phyloP scores from a whole-genome alignment of 2,329 filamentous ascomycete species.

The Botrytis porri region DNA sequence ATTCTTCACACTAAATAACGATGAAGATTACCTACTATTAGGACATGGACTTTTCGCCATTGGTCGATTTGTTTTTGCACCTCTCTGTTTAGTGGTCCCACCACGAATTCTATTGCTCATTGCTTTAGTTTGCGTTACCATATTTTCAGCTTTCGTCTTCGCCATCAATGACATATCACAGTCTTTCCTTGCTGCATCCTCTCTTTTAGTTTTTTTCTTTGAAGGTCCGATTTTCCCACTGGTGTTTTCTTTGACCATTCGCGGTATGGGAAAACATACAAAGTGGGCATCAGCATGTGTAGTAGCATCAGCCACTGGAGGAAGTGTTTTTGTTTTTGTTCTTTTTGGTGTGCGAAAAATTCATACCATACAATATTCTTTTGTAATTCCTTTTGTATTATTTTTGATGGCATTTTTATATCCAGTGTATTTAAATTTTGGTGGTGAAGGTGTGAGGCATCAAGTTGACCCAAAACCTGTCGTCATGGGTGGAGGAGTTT shows the following conservation, averaged over 20 bases:
- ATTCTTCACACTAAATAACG: slow-evolving; percentile 47
- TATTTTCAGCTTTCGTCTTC: slow-evolving; percentile 51
- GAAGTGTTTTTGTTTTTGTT: slow-evolving; percentile 33
- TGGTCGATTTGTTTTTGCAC: slow-evolving; percentile 67
- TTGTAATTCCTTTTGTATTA: slow-evolving; percentile 33
- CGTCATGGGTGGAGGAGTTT: slow-evolving; percentile 4
- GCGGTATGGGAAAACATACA: slow-evolving; percentile 75
- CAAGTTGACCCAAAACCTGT: slow-evolving; percentile 31
- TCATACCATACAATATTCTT: slow-evolving; percentile 28
- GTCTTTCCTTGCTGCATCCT: slow-evolving; percentile 52
- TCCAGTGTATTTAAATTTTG: slow-evolving; percentile 33
- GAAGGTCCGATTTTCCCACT: slow-evolving; percentile 82
- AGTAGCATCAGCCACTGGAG: slow-evolving; percentile 44
- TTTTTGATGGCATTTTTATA: slow-evolving; percentile 30
- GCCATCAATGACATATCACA: slow-evolving; percentile 46
- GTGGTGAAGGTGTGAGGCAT: slow-evolving; percentile 24
- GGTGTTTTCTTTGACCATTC: slow-evolving; percentile 74
- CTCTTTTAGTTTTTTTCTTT: slow-evolving; percentile 72
- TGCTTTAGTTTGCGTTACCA: slow-evolving; percentile 58
- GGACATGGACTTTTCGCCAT: slow-evolving; percentile 71
- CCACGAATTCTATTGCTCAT: slow-evolving; percentile 68
- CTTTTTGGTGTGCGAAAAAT: slow-evolving; percentile 31
- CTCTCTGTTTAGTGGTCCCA: slow-evolving; percentile 58
- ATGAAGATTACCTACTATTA: slow-evolving; percentile 66
- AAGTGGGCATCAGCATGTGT: slow-evolving; percentile 77